These are phyloP conservation scores for Geotrichum candidum DNA, from an alignment of 1,139 yeast species.

Conservation along the genomic window DNA sequence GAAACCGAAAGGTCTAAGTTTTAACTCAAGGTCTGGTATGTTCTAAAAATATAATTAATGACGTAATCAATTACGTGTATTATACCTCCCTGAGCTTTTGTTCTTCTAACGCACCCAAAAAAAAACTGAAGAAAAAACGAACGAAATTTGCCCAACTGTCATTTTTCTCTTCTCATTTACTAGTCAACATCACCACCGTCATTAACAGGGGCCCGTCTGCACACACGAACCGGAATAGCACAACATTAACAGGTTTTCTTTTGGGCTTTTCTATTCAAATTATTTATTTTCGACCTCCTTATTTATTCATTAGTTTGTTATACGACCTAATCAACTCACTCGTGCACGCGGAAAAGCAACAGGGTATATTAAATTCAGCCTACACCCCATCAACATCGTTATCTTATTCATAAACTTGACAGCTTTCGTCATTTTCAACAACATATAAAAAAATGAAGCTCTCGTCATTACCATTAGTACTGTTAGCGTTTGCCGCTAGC, in stretches of 20 bases:
- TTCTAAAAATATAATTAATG: background rate
- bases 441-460: background rate
- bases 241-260: background rate
- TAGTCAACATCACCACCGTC: background rate
- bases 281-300: background rate
- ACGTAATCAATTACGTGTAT: background rate
- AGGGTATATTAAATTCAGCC: background rate
- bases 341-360: background rate
- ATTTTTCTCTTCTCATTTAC: background rate
- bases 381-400: background rate
- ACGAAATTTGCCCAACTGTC: background rate
- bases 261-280: background rate
- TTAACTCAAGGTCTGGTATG: background rate
- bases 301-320: background rate
- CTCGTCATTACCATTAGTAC: background rate
- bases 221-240: background rate
- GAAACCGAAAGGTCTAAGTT: too few species aligned
- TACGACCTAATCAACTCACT: background rate
- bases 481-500: constrained; percentile 1
- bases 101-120: background rate
- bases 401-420: background rate
- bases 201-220: background rate
- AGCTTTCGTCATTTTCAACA: background rate
- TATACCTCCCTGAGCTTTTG: background rate
- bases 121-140: background rate